Percentiles rank a stretch among this genome's conserved stretches.
Conservation (phyloP, 305 asterid species). For the Fraxinus angustifolia region DNA sequence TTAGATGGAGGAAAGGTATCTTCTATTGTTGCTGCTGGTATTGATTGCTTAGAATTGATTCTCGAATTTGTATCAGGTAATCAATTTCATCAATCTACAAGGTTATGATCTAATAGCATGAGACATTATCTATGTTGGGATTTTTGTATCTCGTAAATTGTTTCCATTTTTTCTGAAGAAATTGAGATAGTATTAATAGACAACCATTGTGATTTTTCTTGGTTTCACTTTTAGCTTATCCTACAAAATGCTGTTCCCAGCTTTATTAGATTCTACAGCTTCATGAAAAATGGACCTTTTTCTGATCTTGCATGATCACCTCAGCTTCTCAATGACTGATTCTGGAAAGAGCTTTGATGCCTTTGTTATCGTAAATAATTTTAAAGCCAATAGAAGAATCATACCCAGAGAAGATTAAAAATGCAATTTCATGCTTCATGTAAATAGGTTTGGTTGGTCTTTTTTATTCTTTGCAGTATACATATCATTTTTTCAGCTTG, state of each 20-base stretch:
- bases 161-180: constrained; percentile 11
- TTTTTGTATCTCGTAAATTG: not conserved
- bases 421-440: not conserved
- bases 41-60: constrained; percentile 73
- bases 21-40: constrained; percentile 71
- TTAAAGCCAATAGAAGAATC: not conserved
- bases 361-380: not conserved
- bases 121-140: not conserved
- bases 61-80: constrained; percentile 75
- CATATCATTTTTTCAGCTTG: not conserved
- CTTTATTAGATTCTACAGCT: not conserved
- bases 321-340: not conserved
- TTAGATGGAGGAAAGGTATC: constrained; percentile 67
- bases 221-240: not conserved
- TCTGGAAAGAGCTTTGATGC: not conserved
- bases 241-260: not conserved
- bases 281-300: not conserved
- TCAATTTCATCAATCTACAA: constrained; percentile 16
- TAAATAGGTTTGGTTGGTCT: not conserved
- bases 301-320: constrained; percentile 5
- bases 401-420: not conserved
- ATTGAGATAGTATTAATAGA: not conserved
- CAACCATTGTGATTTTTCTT: not conserved
- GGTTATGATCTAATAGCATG: not conserved
- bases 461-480: not conserved